Conservation (phyloP, 352 stramenopile genomes). For the Achlya hypogyna region DNA sequence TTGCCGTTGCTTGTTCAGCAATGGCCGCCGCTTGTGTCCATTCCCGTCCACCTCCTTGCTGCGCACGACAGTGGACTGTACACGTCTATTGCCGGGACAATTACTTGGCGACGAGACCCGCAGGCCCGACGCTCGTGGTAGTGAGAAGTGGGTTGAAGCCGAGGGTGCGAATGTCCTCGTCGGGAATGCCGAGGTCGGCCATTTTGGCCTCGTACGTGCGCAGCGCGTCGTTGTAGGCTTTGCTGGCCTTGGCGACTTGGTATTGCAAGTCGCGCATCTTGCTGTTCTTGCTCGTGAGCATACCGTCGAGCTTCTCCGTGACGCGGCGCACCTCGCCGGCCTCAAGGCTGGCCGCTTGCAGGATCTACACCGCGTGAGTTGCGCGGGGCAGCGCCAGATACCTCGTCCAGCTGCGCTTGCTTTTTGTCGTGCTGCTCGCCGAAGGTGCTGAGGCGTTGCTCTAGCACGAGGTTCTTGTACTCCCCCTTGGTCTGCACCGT, state of each 20-base stretch:
- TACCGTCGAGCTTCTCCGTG: constrained; percentile 47
- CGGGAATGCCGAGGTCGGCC: constrained; percentile 49
- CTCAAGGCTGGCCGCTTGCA: constrained; percentile 67
- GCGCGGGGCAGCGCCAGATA: too few relatives aligned
- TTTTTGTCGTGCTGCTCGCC: constrained; percentile 50
- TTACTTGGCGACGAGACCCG: constrained; percentile 63
- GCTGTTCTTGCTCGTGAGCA: constrained; percentile 54
- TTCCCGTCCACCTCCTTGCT: too few relatives aligned
- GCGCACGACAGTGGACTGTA: background rate
- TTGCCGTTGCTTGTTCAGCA: too few relatives aligned
- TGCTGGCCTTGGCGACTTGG: constrained; percentile 57
- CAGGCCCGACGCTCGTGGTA: constrained; percentile 52
- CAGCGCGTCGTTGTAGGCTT: constrained; percentile 68
- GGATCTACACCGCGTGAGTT: constrained; percentile 29
- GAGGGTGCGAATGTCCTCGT: constrained; percentile 58
- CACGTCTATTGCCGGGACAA: background rate
- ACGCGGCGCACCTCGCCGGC: constrained; percentile 53
- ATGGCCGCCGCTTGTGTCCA: too few relatives aligned
- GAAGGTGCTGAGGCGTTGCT: constrained; percentile 72
- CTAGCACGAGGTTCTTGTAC: constrained; percentile 84
- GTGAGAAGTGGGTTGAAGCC: constrained; percentile 49
- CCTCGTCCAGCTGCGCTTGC: constrained; percentile 46
- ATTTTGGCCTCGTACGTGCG: constrained; percentile 66
- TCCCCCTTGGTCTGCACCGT: constrained; percentile 87
- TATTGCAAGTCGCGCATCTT: constrained; percentile 56